phyloP scores from a whole-genome alignment of 139 green algal genomes.

The Astrephomene gubernaculifera region DNA sequence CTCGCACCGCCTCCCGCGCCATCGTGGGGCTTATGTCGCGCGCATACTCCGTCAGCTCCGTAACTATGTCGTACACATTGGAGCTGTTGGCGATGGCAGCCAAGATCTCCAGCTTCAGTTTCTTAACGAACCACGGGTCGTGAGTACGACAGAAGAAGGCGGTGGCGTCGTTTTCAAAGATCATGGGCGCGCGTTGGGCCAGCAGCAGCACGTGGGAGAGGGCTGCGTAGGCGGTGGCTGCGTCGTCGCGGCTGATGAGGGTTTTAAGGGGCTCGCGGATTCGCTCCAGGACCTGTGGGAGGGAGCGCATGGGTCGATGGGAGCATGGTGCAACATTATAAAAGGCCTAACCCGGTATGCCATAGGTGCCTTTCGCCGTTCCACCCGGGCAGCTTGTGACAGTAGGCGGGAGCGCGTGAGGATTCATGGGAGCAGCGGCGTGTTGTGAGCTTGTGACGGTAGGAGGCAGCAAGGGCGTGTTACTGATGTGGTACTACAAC shows the following conservation, averaged over 20 bases:
- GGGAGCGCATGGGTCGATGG: too few species aligned
- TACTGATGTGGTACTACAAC: too few species aligned
- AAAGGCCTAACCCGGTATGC: too few species aligned
- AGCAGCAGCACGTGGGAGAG: constrained; percentile 92
- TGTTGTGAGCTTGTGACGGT: too few species aligned
- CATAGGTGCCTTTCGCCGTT: too few species aligned
- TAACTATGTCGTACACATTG: constrained; percentile 96
- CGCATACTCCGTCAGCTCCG: constrained; percentile 86
- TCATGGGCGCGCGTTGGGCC: constrained; percentile 78
- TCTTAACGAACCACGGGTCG: constrained; percentile 92
- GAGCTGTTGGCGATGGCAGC: constrained; percentile 79
- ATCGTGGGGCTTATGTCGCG: constrained; percentile 78
- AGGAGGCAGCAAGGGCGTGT: too few species aligned
- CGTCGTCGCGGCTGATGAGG: constrained; percentile 79
- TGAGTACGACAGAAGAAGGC: constrained; percentile 93
- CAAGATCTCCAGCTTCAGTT: constrained; percentile 95
- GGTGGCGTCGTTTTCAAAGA: constrained; percentile 82
- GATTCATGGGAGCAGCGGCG: too few species aligned
- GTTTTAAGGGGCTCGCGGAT: constrained; percentile 93
- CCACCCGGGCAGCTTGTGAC: too few species aligned
- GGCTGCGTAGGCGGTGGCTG: constrained; percentile 85
- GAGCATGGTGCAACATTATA: too few species aligned
- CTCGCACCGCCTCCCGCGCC: constrained; percentile 79
- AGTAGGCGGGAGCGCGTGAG: too few species aligned
- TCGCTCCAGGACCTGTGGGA: constrained; percentile 95